Percentiles rank a stretch among this genome's conserved stretches.
These are phyloP conservation scores for Ceratobasidium sp. DNA, from an alignment of 1,284 basidiomycete genomes.

Conservation along the genomic window DNA sequence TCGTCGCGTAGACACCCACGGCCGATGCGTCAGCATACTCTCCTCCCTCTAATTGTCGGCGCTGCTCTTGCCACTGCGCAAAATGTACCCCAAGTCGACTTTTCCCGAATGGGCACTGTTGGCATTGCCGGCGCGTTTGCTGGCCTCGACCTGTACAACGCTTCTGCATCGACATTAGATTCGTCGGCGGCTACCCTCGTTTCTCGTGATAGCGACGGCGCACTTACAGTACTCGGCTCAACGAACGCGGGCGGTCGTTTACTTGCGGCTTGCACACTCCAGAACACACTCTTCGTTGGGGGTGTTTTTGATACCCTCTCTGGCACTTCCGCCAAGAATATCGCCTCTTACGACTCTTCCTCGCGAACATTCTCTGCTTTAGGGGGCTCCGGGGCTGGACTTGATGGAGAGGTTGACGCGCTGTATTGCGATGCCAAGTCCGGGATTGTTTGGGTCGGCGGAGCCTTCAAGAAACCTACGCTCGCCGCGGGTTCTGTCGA, in stretches of 20 bases:
- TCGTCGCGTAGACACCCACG: constrained; percentile 34
- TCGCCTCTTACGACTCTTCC: constrained; percentile 79
- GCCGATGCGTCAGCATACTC: constrained; percentile 29
- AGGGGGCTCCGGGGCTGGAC: constrained; percentile 65
- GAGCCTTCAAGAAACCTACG: constrained; percentile 71
- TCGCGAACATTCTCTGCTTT: constrained; percentile 72
- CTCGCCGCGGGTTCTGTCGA: constrained; percentile 60
- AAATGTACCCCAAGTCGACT: constrained; percentile 83
- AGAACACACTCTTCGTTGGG: constrained; percentile 77
- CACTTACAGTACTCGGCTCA: constrained; percentile 73
- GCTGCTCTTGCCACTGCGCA: constrained; percentile 31
- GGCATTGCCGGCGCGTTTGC: constrained; percentile 89
- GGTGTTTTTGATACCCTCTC: constrained; percentile 81
- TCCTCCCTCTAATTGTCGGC: constrained; percentile 26
- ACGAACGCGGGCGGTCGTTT: constrained; percentile 80
- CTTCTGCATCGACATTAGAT: constrained; percentile 66
- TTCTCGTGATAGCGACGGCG: constrained; percentile 73
- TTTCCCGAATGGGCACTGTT: constrained; percentile 90
- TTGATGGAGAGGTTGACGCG: constrained; percentile 80
- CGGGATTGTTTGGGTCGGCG: constrained; percentile 87
- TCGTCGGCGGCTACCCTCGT: constrained; percentile 78
- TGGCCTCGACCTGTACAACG: constrained; percentile 79
- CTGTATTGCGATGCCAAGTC: constrained; percentile 85
- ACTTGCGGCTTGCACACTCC: constrained; percentile 73
- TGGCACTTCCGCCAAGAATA: constrained; percentile 70